Evolutionary conservation across 306 rosid species (phyloP), one percentile per base, ranked within the genome.

Genomic region (Ormosia semicastrata): DNA sequence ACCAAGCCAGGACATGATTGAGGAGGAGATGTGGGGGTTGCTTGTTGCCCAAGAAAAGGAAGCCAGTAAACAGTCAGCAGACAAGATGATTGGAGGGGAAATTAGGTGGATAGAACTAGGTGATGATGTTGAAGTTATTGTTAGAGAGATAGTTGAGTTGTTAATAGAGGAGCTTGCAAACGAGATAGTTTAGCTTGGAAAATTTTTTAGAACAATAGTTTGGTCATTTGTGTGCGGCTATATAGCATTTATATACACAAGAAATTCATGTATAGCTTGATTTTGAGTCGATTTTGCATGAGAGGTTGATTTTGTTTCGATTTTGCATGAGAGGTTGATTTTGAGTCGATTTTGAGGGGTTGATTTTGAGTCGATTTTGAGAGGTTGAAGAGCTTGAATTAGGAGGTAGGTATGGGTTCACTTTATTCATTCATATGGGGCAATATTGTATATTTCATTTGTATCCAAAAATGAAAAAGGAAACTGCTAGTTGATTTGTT

Each of bases 21-120:
- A 89, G 87, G 97, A 93, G 57, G 91, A 89, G 84, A 82, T 96
- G 36, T 96, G 97, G 99, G 73, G 65, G 50, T 66, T 87, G 80
- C 91, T 96, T 43, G 89, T 83, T 78, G 65, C 77, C 11, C 87
- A 89, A 34, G 94, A 89, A 74, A 89, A 88, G 83, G 91, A 91
- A 79, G 71, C 77, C 15, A 46, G 82, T 49, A 89, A 79, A 71
- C 88, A 81, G 15, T 75, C 84, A 6, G 75, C 12, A 11, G 85
- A 82, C 49, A 71, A 81, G 52, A 80, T 83, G 84, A 81, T 89
- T 11, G 86, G 81, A 59, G 88, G 90, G 47, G 94, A 87, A 70
- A 74, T 92, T 6, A 86, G 79, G 7, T 86, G 89, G 92, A 39
- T 84, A 78, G 97, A 92, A 50, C 71, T 96, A 84, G 84, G 83